A percentile compares a stretch with the other conserved stretches of the same genome.
Conservation (phyloP, 495 filamentous ascomycete genomes). For the Entonaema liquescens region DNA sequence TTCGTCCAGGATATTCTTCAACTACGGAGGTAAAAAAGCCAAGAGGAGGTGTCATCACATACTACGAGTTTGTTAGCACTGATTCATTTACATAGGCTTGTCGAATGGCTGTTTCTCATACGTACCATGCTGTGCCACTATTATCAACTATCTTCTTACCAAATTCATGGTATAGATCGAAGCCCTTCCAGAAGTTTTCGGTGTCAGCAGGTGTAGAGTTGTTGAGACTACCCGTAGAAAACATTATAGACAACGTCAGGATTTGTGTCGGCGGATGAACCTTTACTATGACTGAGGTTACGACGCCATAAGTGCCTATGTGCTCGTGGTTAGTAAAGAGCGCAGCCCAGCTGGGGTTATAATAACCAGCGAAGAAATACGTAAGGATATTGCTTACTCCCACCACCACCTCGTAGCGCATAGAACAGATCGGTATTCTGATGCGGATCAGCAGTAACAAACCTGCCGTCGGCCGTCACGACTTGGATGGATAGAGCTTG, state of each 20-base stretch:
- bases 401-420: slow-evolving; percentile 68
- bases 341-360: background rate
- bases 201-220: slow-evolving; percentile 40
- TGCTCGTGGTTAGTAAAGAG: slow-evolving; percentile 1
- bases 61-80: slow-evolving; percentile 22
- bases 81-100: slow-evolving; percentile 11
- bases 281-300: slow-evolving; percentile 56
- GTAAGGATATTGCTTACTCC: slow-evolving; percentile 46
- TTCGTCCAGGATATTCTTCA: background rate
- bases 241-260: slow-evolving; percentile 38
- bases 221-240: slow-evolving; percentile 49
- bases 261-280: slow-evolving; percentile 44
- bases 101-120: background rate
- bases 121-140: slow-evolving; percentile 41
- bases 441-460: slow-evolving; percentile 60
- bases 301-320: slow-evolving; percentile 60
- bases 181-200: slow-evolving; percentile 40
- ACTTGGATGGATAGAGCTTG: slow-evolving; percentile 63
- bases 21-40: background rate
- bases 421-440: slow-evolving; percentile 68
- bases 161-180: slow-evolving; percentile 43
- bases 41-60: slow-evolving; percentile 4
- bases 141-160: slow-evolving; percentile 41
- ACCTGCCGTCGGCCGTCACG: slow-evolving; percentile 64
- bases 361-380: background rate